Evolutionary conservation across 2,329 filamentous ascomycete genomes (phyloP).

Genomic region (Microdochium bolleyi): DNA sequence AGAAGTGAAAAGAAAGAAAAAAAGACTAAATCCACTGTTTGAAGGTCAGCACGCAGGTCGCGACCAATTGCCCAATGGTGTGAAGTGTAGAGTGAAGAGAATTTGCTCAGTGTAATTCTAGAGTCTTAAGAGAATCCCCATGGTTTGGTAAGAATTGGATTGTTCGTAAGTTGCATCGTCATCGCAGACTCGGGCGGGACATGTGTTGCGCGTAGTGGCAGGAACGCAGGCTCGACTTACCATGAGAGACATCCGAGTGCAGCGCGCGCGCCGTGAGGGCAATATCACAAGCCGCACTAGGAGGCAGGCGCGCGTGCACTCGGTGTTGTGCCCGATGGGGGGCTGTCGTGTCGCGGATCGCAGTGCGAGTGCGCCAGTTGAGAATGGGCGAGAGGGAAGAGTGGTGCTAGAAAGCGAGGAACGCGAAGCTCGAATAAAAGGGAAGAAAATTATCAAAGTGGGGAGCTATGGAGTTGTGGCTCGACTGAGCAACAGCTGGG

Average conservation of each 20-base stretch:
- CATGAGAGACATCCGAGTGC: not conserved
- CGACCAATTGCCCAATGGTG: not conserved
- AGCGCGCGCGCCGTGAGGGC: not conserved
- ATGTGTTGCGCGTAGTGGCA: conserved; percentile 1
- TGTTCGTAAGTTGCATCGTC: conserved; percentile 44
- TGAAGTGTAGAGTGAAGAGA: conserved; percentile 6
- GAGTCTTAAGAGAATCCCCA: conserved; percentile 43
- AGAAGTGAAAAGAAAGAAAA: not conserved
- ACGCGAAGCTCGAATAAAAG: conserved; percentile 2
- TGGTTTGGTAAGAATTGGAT: conserved; percentile 54
- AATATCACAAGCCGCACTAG: not conserved
- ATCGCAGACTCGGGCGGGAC: conserved; percentile 18
- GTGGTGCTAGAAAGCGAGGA: not conserved
- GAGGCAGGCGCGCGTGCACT: not conserved
- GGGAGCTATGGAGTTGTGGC: conserved; percentile 6
- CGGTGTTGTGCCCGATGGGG: not conserved
- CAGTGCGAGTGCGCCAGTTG: conserved; percentile 1
- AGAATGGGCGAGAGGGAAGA: not conserved
- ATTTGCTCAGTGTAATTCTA: conserved; percentile 50
- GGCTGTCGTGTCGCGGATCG: not conserved
- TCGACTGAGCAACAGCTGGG: not conserved
- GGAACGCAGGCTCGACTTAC: not conserved
- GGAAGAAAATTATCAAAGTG: conserved; percentile 5
- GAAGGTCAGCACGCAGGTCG: not conserved
- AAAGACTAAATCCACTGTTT: not conserved